phyloP scores from a whole-genome alignment of 352 stramenopile genomes.

The Globisporangium camurandrum region DNA sequence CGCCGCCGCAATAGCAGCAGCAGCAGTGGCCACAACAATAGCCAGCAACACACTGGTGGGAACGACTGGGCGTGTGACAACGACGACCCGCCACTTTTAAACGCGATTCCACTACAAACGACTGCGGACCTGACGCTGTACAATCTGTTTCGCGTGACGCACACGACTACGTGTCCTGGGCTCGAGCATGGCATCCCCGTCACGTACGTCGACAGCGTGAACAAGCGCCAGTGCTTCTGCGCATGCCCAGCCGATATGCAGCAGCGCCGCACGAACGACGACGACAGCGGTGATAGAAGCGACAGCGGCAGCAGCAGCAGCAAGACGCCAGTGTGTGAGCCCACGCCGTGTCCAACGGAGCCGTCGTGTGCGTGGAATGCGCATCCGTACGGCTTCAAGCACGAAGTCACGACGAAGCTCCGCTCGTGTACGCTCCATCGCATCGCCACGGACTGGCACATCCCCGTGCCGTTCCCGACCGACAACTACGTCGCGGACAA shows the following conservation, averaged over 20 bases:
- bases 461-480: conserved; percentile 42
- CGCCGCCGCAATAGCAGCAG: conserved; percentile 13
- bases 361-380: conserved; percentile 36
- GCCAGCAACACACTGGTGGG: too few relatives aligned
- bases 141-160: conserved; percentile 44
- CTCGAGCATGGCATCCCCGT: conserved; percentile 38
- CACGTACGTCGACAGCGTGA: conserved; percentile 26
- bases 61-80: too few relatives aligned
- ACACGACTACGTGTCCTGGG: conserved; percentile 23
- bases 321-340: conserved; percentile 19
- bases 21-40: too few relatives aligned
- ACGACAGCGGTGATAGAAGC: conserved; percentile 14
- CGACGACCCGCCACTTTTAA: too few relatives aligned
- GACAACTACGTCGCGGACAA: conserved; percentile 50
- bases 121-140: conserved; percentile 47
- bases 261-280: conserved; percentile 10
- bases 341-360: conserved; percentile 18
- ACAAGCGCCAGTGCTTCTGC: conserved; percentile 44
- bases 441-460: conserved; percentile 24
- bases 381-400: conserved; percentile 26
- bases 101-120: conserved; percentile 30
- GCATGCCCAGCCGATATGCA: conserved; percentile 34
- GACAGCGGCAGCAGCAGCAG: too few relatives aligned
- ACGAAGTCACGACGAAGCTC: conserved; percentile 16
- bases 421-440: conserved; percentile 6